phyloP scores from a whole-genome alignment of 208 protist species.

The Leishmania lainsoni region DNA sequence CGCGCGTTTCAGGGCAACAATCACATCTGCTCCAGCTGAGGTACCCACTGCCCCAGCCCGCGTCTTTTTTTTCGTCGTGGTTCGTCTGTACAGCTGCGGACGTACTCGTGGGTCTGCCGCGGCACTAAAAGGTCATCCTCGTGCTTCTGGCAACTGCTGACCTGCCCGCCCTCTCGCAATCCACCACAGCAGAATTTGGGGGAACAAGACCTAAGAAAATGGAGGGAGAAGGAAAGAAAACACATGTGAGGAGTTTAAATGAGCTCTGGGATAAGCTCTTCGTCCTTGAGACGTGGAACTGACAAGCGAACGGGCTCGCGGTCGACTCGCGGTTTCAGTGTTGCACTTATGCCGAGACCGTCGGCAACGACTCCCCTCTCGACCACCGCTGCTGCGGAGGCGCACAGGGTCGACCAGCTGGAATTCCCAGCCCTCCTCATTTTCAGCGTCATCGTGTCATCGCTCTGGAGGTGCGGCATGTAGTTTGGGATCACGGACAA shows the following conservation, averaged over 20 bases:
- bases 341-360: background rate
- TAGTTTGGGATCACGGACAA: slow-evolving; percentile 52
- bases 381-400: background rate
- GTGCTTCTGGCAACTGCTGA: too few relatives aligned
- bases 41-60: background rate
- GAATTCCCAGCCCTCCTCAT: background rate
- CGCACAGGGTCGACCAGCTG: background rate
- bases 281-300: slow-evolving; percentile 57
- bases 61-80: background rate
- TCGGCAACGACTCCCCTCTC: background rate
- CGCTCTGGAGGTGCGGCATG: slow-evolving; percentile 63
- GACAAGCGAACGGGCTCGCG: background rate
- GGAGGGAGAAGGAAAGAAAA: background rate
- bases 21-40: background rate
- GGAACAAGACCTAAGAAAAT: background rate
- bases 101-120: too few relatives aligned
- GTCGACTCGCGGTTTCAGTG: background rate
- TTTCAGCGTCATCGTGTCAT: slow-evolving; percentile 26
- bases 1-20: background rate
- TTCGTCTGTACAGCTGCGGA: too few relatives aligned
- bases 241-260: slow-evolving; percentile 23
- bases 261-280: slow-evolving; percentile 59
- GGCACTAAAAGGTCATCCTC: too few relatives aligned
- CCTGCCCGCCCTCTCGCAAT: too few relatives aligned
- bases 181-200: background rate